Base-by-base conservation (phyloP, 768 basidiomycete species). In the Gymnopilus dilepis region DNA sequence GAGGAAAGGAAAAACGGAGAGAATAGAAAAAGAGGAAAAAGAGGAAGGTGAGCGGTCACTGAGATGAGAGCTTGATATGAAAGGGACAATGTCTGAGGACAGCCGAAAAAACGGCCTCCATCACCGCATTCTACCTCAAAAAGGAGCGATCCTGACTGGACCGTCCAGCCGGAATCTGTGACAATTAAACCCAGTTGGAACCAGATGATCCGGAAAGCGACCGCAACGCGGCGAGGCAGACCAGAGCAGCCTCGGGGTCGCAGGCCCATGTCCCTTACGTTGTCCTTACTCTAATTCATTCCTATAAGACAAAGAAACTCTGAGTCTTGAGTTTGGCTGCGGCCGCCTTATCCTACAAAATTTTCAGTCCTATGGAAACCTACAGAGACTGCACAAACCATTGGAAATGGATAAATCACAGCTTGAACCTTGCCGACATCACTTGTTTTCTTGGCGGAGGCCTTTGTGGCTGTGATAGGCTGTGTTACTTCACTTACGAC, bases 71-170 rank as follows among this genome's bases (percentile, higher is more conserved):
- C 30, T 21, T 47, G 47, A 31, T 50, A 50, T 28, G 30, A 30
- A 31, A 50, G 47, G 47, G 47, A 28, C 47, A 19, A 50, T 56
- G 42, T 45, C 41, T 43, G n/a, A 13, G 13, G 30, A 15, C 37
- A 50, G 38, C 34, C 57, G 45, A 50, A 47, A 58, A 48, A 58
- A 48, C 57, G 57, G 57, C 57, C 45, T 48, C 57, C 56, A 57
- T 56, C 55, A 28, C 60, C 60, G 60, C 60, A 61, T n/a, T 30
- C 40, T 51, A 50, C 60, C 56, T 42, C 48, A 57, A 61, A 61
- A 33, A 40, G 60, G 19, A 54, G 52, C 38, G 21, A 54, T 37
- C 21, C 52, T 26, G 51, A 37, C 15, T 28, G 34, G 47, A 40
- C 52, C 33, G 51, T 37, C 51, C 31, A 21, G 12, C 51, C 52